Evolutionary conservation across 768 basidiomycete genomes (phyloP), one percentile per base, ranked within the genome.

Genomic region (Dentipellis fragilis): DNA sequence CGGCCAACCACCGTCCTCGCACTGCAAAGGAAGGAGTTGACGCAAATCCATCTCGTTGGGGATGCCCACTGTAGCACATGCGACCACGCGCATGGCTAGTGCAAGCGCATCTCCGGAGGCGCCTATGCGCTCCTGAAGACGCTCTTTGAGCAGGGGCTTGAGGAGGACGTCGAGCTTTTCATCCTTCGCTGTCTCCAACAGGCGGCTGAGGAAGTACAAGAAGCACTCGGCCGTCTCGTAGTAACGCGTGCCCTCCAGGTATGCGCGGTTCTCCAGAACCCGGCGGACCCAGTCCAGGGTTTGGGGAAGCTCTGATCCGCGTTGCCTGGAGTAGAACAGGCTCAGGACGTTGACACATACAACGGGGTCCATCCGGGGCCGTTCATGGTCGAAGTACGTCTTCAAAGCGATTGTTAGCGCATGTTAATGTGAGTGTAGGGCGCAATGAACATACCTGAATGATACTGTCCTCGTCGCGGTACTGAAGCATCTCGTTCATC

Each of bases 401-500:
- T 80, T 47, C 9, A 21, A 45, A 29, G 38, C 54, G 23, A 54
- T 11, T 21, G 3, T 61, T 22, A 64, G 54, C 17, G 16, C 29
- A 11, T 16, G 6, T 45, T 10, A 10, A 21, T 23, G 22, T 17
- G 39, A 38, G 6, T 10, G 1, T 19, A 35, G 12, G 14, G 50
- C 50, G 14, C 36, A 3, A 39, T 39, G 29, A 17, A 52, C 38
- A 36, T 40, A 69, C 68, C 59, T 63, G 63, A n/a, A 60, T 55
- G 53, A 83, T 81, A 17, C 77, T 78, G 57, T 83, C 79, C 9
- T 67, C 60, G 52, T 77, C 72, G 8, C 72, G 60, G 56, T 78
- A 78, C 37, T 74, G 64, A 3, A 83, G 71, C 74, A 83, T 83
- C 55, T 83, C 78, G 60, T 82, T 74, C 72, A 84, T 75, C 9